Evolutionary conservation across 345 rosid species (phyloP), one percentile per base, ranked within the genome.

Genomic region (Eutrema heterophyllum): DNA sequence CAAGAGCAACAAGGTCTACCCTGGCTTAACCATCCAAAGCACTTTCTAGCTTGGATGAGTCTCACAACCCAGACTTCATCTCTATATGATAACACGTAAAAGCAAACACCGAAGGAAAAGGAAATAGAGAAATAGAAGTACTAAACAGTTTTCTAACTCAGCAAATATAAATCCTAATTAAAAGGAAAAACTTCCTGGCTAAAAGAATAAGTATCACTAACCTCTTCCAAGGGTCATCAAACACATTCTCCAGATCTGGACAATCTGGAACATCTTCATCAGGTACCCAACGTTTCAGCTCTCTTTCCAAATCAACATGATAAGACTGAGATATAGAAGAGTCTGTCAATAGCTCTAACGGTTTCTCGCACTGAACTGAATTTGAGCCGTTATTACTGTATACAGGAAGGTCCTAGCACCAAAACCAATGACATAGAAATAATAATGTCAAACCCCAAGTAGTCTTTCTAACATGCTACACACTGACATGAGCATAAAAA

Each of bases 271-370:
- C 85, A 84, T 87, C 88, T 69, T 78, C 94, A 76, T 88, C 97
- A 53, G 99, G 99, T 41, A 92, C 81, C 99, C 99, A 92, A 21
- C 83, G 97, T 72, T 79, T 83, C 74, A 95, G 86, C 86, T 87
- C 97, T 81, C 98, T 95, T 81, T 74, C 96, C 67, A 53, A 14
- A 62, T 89, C 97, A 70, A 63, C 77, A 54, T 77, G 82, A 58
- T 81, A 81, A 38, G 88, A 73, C 50, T 86, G 96, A 46, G 99
- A 95, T 79, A 95, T 90, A 11, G 6, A 69, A 39, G 99, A 87
- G 73, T 95, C 97, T 39, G 88, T 78, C 87, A 90, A 70, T 77
- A 95, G 76, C 67, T 94, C 98, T 70, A 61, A 89, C 46, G 76
- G 88, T 56, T 80, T 86, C 68, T 85, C 91, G 61, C 10, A 58